Base-by-base conservation (phyloP, 352 stramenopile species). In the Pythium myriotylum region DNA sequence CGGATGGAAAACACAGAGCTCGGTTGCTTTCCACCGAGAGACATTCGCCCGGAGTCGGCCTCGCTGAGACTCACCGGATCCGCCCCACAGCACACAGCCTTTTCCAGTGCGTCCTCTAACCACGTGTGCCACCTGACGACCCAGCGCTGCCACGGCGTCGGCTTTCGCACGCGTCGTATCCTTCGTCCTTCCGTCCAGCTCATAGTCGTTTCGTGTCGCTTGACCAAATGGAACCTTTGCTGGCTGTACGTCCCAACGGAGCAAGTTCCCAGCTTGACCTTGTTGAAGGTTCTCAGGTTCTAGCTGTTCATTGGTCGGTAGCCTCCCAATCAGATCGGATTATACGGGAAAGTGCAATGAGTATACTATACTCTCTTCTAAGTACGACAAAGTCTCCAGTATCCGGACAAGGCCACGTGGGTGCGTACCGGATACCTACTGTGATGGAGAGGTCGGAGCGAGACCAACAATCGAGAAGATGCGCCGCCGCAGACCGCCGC, bases 111-210 rank as follows among this genome's bases (percentile, higher is more conserved):
- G 42, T 65, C 63, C 37, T 70, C 55, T 16, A 65, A 14, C 63
- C 63, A 70, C 24, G n/a, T 37, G 29, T 69, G 54, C 47, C 54
- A 64, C 20, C 39, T 47, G 41, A 37, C 23, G 19, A 64, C 54
- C 47, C 33, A 60, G 17, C 13, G 49, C 45, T 65, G 37, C 63
- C 63, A 65, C 17, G 48, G 22, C 37, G 63, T 64, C 33, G 48
- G 62, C 41, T 60, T 54, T 13, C 54, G 54, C 40, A 68, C 53
- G 52, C 61, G 53, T 59, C 61, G 52, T 60, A 64, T 69, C 39
- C 54, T 19, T 49, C 62, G 54, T 1, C 32, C 22, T 26, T 63
- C 53, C 51, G 56, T 67, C 32, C n/a, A 33, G 20, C 46, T 55
- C 56, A 37, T 64, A 16, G 23, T 54, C 19, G 33, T 26, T 56